phyloP scores from a whole-genome alignment of 2,329 filamentous ascomycete species.

The Teratosphaeria gauchensis region DNA sequence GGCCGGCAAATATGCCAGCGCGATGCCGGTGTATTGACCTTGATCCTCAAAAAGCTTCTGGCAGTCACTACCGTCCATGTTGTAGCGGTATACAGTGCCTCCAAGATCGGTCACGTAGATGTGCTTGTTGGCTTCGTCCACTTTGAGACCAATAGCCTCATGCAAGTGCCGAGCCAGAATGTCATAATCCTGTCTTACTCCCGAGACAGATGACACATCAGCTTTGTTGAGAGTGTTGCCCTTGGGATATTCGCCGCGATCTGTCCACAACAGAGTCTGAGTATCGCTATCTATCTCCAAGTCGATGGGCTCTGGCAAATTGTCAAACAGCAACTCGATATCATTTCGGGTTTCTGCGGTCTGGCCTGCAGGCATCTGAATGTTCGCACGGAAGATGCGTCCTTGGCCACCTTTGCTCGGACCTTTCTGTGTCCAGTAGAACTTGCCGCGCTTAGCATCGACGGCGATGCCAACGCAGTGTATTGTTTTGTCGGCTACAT shows the following conservation, averaged over 20 bases:
- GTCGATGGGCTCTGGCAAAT: slow-evolving; percentile 49
- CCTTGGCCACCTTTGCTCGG: slow-evolving; percentile 42
- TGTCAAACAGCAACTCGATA: slow-evolving; percentile 33
- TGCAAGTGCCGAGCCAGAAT: slow-evolving; percentile 29
- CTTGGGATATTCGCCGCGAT: slow-evolving; percentile 47
- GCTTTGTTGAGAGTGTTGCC: slow-evolving; percentile 45
- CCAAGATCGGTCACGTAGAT: slow-evolving; percentile 35
- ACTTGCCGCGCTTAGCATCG: slow-evolving; percentile 26
- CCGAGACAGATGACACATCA: neutral
- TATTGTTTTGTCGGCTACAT: slow-evolving; percentile 7
- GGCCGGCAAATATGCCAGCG: neutral
- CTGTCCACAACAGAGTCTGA: slow-evolving; percentile 49
- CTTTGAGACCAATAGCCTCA: slow-evolving; percentile 39
- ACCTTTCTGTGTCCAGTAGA: slow-evolving; percentile 56
- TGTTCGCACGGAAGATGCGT: slow-evolving; percentile 42
- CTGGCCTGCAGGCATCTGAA: slow-evolving; percentile 27
- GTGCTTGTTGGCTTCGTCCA: slow-evolving; percentile 28
- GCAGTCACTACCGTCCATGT: slow-evolving; percentile 2
- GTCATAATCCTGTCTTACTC: neutral
- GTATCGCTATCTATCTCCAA: slow-evolving; percentile 43
- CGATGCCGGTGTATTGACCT: neutral
- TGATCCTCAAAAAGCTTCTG: neutral
- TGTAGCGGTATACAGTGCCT: slow-evolving; percentile 27
- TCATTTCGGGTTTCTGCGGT: slow-evolving; percentile 27
- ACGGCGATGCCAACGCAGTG: slow-evolving; percentile 45